phyloP scores from a whole-genome alignment of 1,284 basidiomycete genomes.

The Naganishia cerealis region DNA sequence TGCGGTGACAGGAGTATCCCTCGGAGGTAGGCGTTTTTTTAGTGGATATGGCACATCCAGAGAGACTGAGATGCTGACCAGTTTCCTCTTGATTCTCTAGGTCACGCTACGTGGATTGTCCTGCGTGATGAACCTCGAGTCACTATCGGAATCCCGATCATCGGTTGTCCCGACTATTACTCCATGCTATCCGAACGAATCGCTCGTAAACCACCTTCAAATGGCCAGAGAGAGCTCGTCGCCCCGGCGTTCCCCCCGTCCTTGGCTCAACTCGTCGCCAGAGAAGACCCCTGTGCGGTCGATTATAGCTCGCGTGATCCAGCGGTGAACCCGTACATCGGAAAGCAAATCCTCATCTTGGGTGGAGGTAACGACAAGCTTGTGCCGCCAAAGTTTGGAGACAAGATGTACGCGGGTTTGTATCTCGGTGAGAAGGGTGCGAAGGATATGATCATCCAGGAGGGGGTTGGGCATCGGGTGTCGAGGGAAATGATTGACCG shows the following conservation, averaged over 20 bases:
- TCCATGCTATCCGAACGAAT: slow-evolving; percentile 59
- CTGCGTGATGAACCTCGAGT: slow-evolving; percentile 63
- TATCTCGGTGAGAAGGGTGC: slow-evolving; percentile 35
- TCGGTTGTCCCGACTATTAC: slow-evolving; percentile 74
- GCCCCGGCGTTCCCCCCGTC: slow-evolving; percentile 62
- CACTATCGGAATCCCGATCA: slow-evolving; percentile 67
- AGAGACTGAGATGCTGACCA: not conserved
- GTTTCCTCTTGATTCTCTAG: slow-evolving; percentile 27
- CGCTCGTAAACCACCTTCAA: slow-evolving; percentile 53
- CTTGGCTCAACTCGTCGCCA: slow-evolving; percentile 57
- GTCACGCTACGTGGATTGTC: slow-evolving; percentile 58
- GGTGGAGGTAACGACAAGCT: slow-evolving; percentile 57
- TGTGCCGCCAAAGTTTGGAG: slow-evolving; percentile 43
- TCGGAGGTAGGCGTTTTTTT: slow-evolving; percentile 53
- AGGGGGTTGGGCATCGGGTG: slow-evolving; percentile 51
- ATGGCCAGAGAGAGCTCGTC: slow-evolving; percentile 37
- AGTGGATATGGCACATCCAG: not conserved
- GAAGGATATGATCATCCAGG: slow-evolving; percentile 50
- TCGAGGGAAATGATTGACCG: slow-evolving; percentile 51
- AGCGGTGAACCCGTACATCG: slow-evolving; percentile 62
- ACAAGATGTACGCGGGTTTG: slow-evolving; percentile 44
- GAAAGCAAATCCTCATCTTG: slow-evolving; percentile 69
- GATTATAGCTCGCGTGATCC: slow-evolving; percentile 38
- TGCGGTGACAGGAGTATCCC: slow-evolving; percentile 60
- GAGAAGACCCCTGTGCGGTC: slow-evolving; percentile 26